Percentiles rank a stretch among this genome's conserved stretches.
phyloP scores from a whole-genome alignment of 1,284 basidiomycete species.

The Anthracocystis setariae region DNA sequence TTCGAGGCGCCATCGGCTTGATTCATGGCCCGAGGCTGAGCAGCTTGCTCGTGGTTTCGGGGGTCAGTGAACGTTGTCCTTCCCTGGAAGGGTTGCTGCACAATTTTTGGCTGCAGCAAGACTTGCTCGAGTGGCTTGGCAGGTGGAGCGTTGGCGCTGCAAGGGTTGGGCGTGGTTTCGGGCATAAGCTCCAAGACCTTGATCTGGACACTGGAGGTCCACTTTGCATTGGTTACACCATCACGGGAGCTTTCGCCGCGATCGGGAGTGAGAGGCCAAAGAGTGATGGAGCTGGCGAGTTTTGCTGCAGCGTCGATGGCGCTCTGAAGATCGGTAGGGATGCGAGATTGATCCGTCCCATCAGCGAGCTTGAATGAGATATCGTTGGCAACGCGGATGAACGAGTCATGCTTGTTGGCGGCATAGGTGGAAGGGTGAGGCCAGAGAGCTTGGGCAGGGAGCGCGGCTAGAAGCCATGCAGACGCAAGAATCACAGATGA shows the following conservation, averaged over 20 bases:
- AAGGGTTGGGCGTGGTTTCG: conserved; percentile 27
- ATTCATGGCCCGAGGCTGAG: background rate
- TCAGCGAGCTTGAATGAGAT: conserved; percentile 71
- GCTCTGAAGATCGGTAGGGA: conserved; percentile 70
- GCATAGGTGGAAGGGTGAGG: conserved; percentile 71
- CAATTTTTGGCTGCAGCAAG: conserved; percentile 1
- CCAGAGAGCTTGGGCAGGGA: conserved; percentile 41
- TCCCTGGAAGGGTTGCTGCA: conserved; percentile 18
- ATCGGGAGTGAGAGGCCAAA: conserved; percentile 72
- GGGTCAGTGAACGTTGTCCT: conserved; percentile 3
- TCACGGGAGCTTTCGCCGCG: conserved; percentile 70
- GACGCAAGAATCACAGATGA: conserved; percentile 13
- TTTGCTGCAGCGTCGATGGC: conserved; percentile 70
- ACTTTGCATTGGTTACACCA: conserved; percentile 64
- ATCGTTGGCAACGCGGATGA: conserved; percentile 70
- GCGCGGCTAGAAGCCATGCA: conserved; percentile 16
- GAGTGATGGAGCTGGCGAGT: conserved; percentile 69
- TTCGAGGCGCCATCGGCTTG: conserved; percentile 14
- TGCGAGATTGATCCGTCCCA: conserved; percentile 48
- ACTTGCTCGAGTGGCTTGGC: background rate
- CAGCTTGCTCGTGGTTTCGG: background rate
- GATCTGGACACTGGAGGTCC: conserved; percentile 30
- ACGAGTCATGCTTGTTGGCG: conserved; percentile 70
- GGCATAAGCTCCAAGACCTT: conserved; percentile 37
- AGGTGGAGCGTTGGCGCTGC: conserved; percentile 1